A percentile compares a stretch with the other conserved stretches of the same genome.
Evolutionary conservation across 306 rosid species (phyloP).

Genomic region (Gastrolobium villosum): DNA sequence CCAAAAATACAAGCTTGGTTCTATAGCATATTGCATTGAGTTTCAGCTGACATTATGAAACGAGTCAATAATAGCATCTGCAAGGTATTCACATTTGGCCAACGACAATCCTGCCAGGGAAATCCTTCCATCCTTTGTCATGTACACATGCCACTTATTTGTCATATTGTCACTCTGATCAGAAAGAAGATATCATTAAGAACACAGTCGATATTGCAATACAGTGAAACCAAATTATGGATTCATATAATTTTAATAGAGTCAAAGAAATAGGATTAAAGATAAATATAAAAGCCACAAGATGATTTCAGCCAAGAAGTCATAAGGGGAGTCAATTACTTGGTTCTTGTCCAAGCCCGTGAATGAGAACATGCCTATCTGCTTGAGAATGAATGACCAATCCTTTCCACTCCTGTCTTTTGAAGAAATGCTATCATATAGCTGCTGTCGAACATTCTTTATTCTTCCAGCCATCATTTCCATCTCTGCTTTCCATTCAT

Average conservation of each 20-base stretch:
- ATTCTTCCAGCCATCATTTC: conserved; percentile 99
- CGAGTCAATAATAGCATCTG: conserved; percentile 95
- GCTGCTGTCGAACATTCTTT: conserved; percentile 84
- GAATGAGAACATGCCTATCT: conserved; percentile 98
- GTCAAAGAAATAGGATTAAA: conserved; percentile 8
- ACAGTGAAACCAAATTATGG: conserved; percentile 22
- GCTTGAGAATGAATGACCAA: conserved; percentile 95
- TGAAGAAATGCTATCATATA: conserved; percentile 75
- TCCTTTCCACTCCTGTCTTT: conserved; percentile 95
- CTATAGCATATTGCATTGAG: conserved; percentile 33
- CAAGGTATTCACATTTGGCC: conserved; percentile 92
- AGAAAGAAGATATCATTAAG: conserved; percentile 24
- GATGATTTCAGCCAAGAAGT: conserved; percentile 31
- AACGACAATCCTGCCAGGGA: conserved; percentile 93
- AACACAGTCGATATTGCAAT: conserved; percentile 23
- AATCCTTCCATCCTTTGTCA: conserved; percentile 99
- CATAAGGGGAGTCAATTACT: conserved; percentile 55
- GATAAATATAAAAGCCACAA: conserved; percentile 10
- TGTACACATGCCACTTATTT: conserved; percentile 94
- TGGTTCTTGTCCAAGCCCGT: conserved; percentile 87
- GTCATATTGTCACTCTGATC: conserved; percentile 93
- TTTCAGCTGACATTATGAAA: conserved; percentile 84
- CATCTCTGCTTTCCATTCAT: conserved; percentile 97
- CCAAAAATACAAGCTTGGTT: conserved; percentile 52
- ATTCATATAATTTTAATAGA: neutral